Conservation (phyloP, 768 basidiomycete species). For the Gymnopilus junonius region DNA sequence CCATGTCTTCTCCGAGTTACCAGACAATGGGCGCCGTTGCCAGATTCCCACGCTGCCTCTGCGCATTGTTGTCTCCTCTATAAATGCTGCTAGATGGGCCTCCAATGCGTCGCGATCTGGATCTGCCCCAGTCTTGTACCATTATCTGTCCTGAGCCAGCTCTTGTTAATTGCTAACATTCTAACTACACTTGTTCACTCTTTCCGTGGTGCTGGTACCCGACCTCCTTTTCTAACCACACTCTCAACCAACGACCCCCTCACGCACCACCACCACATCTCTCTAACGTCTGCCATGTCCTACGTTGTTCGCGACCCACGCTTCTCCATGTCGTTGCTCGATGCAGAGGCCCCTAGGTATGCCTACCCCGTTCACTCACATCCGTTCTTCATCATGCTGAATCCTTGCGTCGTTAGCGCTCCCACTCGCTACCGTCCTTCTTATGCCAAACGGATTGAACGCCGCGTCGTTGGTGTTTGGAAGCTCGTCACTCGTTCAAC, state of each 20-base stretch:
- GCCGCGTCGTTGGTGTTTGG: conserved; percentile 64
- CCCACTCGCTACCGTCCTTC: conserved; percentile 28
- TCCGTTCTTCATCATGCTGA: neutral
- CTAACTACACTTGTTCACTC: conserved; percentile 19
- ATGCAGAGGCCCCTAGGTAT: conserved; percentile 20
- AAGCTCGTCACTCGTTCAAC: conserved; percentile 60
- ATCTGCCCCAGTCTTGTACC: conserved; percentile 30
- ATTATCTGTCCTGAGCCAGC: conserved; percentile 5
- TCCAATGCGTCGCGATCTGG: conserved; percentile 28
- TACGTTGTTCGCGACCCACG: conserved; percentile 30
- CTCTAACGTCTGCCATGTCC: conserved; percentile 9
- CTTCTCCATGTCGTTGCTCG: conserved; percentile 35
- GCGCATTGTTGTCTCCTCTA: neutral
- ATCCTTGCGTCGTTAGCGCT: conserved; percentile 3
- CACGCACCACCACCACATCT: neutral
- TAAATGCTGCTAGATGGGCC: neutral
- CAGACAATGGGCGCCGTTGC: neutral
- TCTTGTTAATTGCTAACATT: neutral
- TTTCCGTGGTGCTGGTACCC: conserved; percentile 24
- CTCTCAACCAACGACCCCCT: neutral
- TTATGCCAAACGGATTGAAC: conserved; percentile 52
- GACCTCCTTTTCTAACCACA: conserved; percentile 13
- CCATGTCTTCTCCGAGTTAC: neutral
- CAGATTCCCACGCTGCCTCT: neutral
- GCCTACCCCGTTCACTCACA: neutral